Base-by-base conservation (phyloP, 495 filamentous ascomycete species). In the Talaromyces wortmannii region DNA sequence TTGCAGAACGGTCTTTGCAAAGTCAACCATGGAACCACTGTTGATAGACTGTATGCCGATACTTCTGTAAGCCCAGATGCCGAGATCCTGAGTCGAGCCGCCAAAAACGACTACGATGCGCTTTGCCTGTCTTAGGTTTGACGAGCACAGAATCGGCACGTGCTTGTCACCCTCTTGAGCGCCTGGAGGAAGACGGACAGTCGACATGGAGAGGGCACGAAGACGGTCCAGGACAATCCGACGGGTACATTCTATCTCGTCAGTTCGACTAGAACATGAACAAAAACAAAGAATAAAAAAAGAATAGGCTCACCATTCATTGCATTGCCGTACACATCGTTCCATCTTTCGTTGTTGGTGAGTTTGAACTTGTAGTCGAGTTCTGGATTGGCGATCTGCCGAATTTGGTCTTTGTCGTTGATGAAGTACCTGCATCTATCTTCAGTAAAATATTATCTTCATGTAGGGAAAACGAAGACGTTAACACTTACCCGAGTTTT, bases 71-170 rank as follows among this genome's bases (percentile, higher is more conserved):
- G 89, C 79, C 59, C 89, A 82, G 50, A 92, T 72, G 4, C 88
- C 90, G 4, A 94, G 74, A 51, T 92, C 85, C 61, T 95, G 87
- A 10, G 53, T 58, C 2, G 76, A 63, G 55, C 92, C 85, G 55
- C 87, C 86, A 58, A 95, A 78, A 52, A 94, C 72, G 52, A 96
- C 66, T n/a, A 95, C 69, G 8, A 95, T 70, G 11, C 88, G 83
- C 16, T 77, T 77, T 30, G 79, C 82, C n/a, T 59, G 63, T 33
- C 66, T 57, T 7, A 95, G 63, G 51, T 86, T 75, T 33, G 65
- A 15, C 12, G 83, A 82, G 45, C 82, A 63, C 62, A 89, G 75
- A 64, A 98, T 89, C 0, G 83, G 81, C 31, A 90, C 71, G 59
- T 88, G 81, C 2, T 85, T 81, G 5, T 78, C 65, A 3, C 68